Conservation (phyloP, 768 basidiomycete species). For the Serpula lacrymans region DNA sequence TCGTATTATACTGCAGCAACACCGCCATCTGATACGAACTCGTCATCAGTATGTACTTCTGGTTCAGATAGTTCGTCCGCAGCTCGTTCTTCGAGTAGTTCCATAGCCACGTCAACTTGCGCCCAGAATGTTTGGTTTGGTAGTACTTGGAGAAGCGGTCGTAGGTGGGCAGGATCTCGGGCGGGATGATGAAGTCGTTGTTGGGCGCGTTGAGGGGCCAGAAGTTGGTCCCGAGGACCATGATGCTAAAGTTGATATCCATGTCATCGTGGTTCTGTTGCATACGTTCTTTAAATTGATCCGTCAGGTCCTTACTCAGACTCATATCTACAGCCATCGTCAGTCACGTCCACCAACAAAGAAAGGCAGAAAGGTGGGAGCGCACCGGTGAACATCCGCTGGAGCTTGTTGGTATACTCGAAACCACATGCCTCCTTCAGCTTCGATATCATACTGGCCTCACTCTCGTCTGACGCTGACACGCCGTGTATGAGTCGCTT, state of each 20-base stretch:
- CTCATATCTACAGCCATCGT: constrained; percentile 70
- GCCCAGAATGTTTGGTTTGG: constrained; percentile 88
- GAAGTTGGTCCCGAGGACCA: constrained; percentile 93
- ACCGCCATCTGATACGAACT: constrained; percentile 95
- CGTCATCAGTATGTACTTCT: constrained; percentile 95
- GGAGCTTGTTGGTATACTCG: constrained; percentile 94
- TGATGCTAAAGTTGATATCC: constrained; percentile 87
- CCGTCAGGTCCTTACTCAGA: constrained; percentile 91
- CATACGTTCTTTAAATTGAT: constrained; percentile 93
- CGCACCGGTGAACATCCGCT: constrained; percentile 93
- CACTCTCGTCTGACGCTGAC: constrained; percentile 93
- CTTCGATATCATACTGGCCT: constrained; percentile 97
- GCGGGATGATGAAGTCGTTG: constrained; percentile 86
- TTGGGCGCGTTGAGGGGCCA: constrained; percentile 88
- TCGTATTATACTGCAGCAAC: constrained; percentile 89
- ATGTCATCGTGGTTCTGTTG: constrained; percentile 80
- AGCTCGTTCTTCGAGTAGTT: constrained; percentile 97
- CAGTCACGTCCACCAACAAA: background rate
- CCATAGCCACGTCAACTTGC: constrained; percentile 98
- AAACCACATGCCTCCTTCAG: constrained; percentile 95
- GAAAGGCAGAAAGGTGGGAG: background rate
- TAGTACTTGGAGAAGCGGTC: constrained; percentile 93
- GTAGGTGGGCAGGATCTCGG: constrained; percentile 83
- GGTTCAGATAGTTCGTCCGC: constrained; percentile 86
- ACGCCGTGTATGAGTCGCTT: constrained; percentile 89